phyloP scores from a whole-genome alignment of 306 rosid genomes.

The Prunus mira region DNA sequence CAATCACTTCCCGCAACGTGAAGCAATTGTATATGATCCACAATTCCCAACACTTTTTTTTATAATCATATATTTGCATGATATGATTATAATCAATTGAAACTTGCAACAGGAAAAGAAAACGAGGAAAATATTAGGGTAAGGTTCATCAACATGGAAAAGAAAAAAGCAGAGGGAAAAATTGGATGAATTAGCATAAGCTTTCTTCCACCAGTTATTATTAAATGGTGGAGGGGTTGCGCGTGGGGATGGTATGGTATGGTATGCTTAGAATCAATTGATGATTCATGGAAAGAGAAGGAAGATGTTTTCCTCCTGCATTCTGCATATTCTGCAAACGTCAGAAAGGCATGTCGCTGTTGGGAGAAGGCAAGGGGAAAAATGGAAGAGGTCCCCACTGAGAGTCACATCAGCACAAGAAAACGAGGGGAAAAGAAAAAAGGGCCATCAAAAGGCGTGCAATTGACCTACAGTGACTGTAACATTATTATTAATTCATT shows the following conservation, averaged over 20 bases:
- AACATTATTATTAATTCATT: too few species aligned
- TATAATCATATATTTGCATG: too few species aligned
- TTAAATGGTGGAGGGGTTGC: too few species aligned
- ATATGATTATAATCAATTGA: too few species aligned
- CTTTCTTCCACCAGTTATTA: too few species aligned
- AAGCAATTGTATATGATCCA: too few species aligned
- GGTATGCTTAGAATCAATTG: too few species aligned
- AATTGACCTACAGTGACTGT: slow-evolving; percentile 5
- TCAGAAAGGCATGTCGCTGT: slow-evolving; percentile 1
- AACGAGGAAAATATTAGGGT: not conserved
- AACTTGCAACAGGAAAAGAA: not conserved
- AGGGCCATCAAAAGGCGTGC: slow-evolving; percentile 38
- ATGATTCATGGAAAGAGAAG: too few species aligned
- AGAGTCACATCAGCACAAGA: slow-evolving; percentile 34
- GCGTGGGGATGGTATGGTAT: too few species aligned
- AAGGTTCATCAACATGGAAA: not conserved
- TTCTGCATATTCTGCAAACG: not conserved
- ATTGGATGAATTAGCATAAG: too few species aligned
- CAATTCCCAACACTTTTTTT: too few species aligned
- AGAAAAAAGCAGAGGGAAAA: not conserved
- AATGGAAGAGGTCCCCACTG: slow-evolving; percentile 10
- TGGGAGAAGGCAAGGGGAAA: not conserved
- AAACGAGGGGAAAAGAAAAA: slow-evolving; percentile 25
- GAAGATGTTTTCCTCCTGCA: not conserved
- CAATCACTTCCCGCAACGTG: too few species aligned